Base-by-base conservation (phyloP, 108 stramenopile genomes). In the Fragilaria crotonensis region DNA sequence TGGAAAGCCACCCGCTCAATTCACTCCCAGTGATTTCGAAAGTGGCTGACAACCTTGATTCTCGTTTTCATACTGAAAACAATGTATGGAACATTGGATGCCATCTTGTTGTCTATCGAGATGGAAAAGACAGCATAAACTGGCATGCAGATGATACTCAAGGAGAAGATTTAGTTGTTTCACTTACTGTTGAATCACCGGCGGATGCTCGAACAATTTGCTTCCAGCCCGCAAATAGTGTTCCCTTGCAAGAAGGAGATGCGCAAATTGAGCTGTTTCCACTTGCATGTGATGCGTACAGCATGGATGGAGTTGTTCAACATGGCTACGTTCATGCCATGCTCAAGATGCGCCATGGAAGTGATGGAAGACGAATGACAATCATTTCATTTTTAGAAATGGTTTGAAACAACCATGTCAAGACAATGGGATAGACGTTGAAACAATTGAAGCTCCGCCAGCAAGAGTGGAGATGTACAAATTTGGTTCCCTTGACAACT, bases 131-230 rank as follows among this genome's bases (percentile, higher is more conserved):
- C 32, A 28, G 63, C 14, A 73, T 73, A 1, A 68, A 68, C 0
- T 73, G 67, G 68, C 72, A 73, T 33, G 67, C 72, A 11, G 72
- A 73, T 54, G 72, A 73, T 44, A 73, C 68, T 11, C 36, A 41
- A 41, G 72, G 72, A 20, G 72, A 73, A 59, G 45, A 62, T 11
- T 11, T 73, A 23, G 57, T 73, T 19, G n/a, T 68, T 4, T 73
- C 68, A 27, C 68, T 73, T 5, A 59, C 66, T 32, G 68, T 73
- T 19, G 68, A 69, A 17, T 55, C 72, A n/a, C 62, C 63, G 2
- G 65, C 55, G 26, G 72, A 66, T 22, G 18, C 60, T 19, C 33
- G 72, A 47, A 56, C 67, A 0, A 27, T 73, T 1, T 52, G 26
- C n/a, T 46, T 73, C 20, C 56, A 68, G 4, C 72, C 72, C 1